phyloP scores from a whole-genome alignment of 257 asterid species.

The Petrea volubilis region DNA sequence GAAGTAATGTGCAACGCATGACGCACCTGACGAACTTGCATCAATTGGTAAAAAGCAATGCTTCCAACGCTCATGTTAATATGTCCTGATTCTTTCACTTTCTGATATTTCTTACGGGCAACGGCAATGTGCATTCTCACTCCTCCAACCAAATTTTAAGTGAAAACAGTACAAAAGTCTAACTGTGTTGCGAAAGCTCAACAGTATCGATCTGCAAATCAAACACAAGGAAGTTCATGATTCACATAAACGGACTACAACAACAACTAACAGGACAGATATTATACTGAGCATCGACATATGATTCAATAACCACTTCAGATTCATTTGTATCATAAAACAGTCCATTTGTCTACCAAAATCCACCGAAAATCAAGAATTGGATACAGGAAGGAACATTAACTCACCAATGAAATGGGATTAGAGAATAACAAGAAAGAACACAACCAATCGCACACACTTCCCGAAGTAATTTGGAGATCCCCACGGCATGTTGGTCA shows the following conservation, averaged over 20 bases:
- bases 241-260: background rate
- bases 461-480: constrained; percentile 59
- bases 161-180: background rate
- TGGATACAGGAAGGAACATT: too few species aligned
- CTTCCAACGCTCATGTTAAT: constrained; percentile 71
- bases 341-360: too few species aligned
- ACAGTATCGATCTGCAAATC: constrained; percentile 29
- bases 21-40: constrained; percentile 88
- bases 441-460: constrained; percentile 60
- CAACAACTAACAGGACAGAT: background rate
- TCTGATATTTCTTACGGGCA: constrained; percentile 39
- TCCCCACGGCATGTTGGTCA: constrained; percentile 76
- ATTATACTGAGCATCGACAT: too few species aligned
- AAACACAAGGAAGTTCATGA: background rate
- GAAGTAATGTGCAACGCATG: background rate
- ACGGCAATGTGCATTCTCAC: constrained; percentile 75
- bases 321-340: too few species aligned
- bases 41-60: constrained; percentile 79
- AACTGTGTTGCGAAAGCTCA: constrained; percentile 12
- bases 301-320: too few species aligned
- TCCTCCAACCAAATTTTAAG: constrained; percentile 32
- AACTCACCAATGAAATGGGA: constrained; percentile 50
- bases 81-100: constrained; percentile 38
- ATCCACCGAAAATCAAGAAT: too few species aligned
- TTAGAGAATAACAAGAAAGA: constrained; percentile 76